These are phyloP conservation scores for Blastocrithidia nonstop DNA, from an alignment of 208 protist species.

Conservation along the genomic window DNA sequence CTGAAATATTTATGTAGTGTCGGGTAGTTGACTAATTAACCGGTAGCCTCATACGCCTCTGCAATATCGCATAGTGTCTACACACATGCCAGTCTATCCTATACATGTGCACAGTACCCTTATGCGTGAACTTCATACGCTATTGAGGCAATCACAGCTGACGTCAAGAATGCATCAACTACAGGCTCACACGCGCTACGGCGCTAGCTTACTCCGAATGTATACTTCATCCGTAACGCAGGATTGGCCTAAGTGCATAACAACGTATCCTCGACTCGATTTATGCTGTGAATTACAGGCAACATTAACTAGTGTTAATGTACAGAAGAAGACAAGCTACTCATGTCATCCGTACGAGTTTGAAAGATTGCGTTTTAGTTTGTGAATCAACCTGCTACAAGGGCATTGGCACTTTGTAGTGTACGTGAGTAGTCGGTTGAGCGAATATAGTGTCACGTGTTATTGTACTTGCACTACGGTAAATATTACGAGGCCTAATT, in stretches of 20 bases:
- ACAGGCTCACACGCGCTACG: too few relatives aligned
- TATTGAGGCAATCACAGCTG: slow-evolving; percentile 8
- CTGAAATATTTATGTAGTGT: slow-evolving; percentile 12
- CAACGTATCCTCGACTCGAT: too few relatives aligned
- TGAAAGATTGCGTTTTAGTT: slow-evolving; percentile 5
- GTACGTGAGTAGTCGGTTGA: slow-evolving; percentile 39
- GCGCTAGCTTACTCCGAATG: too few relatives aligned
- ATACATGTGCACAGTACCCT: slow-evolving; percentile 10
- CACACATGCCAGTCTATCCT: slow-evolving; percentile 15
- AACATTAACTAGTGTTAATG: too few relatives aligned
- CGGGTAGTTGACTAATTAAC: slow-evolving; percentile 9
- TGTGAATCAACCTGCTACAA: slow-evolving; percentile 27
- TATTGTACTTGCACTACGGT: slow-evolving; percentile 18
- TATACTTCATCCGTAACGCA: too few relatives aligned
- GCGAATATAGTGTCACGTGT: slow-evolving; percentile 26
- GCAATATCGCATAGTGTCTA: slow-evolving; percentile 36
- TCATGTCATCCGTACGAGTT: too few relatives aligned
- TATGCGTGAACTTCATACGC: slow-evolving; percentile 13
- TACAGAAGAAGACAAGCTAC: too few relatives aligned
- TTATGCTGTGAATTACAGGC: too few relatives aligned
- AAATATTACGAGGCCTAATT: slow-evolving; percentile 11
- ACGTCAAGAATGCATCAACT: too few relatives aligned
- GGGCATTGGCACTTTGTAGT: slow-evolving; percentile 25
- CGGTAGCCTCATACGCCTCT: slow-evolving; percentile 20
- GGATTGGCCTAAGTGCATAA: too few relatives aligned